Base-by-base conservation (phyloP, 2,329 filamentous ascomycete genomes). In the Rhytidhysteron rufulum region DNA sequence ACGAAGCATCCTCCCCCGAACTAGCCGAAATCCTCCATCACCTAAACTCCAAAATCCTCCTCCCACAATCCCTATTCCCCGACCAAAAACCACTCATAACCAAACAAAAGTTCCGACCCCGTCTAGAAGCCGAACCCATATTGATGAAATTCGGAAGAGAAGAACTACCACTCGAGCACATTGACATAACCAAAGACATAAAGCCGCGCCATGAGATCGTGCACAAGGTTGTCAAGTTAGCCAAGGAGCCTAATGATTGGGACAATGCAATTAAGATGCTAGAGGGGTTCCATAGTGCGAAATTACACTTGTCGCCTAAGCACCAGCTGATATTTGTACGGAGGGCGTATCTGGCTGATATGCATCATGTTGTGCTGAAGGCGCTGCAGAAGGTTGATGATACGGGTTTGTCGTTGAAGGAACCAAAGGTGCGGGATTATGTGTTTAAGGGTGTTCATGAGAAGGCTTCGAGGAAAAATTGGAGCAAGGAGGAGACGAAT, bases 41-140 rank as follows among this genome's bases (percentile, higher is more conserved):
- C 8, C 54, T 73, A 38, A 71, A 72, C 45, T 58, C 56, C 33
- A 67, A 68, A 37, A 53, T 73, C 49, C 63, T 74, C 42, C 60
- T 74, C 17, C 71, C 71, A 11, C 40, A 41, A 5, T 66, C 71
- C 51, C 63, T 75, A 38, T 64, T 58, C 42, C 45, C 51, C 13
- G 57, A 60, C 29, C 69, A 74, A 44, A 53, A 50, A 10, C 47
- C 50, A 31, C 54, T 69, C 18, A 57, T 70, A 48, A 65, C 62
- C 54, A 50, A 52, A 29, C 48, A 53, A 15, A 58, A 63, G 37
- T 47, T 63, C 49, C 50, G 51, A 9, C 49, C 60, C 38, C 48
- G 54, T 10, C 57, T 70, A 9, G 42, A 53, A 22, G 60, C 27
- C 16, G 44, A 64, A 35, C 63, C 65, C 13, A 51, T 58, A 25